These are phyloP conservation scores for Magnaporthiopsis rhizophila DNA, from an alignment of 2,329 filamentous ascomycete species.

Conservation along the genomic window DNA sequence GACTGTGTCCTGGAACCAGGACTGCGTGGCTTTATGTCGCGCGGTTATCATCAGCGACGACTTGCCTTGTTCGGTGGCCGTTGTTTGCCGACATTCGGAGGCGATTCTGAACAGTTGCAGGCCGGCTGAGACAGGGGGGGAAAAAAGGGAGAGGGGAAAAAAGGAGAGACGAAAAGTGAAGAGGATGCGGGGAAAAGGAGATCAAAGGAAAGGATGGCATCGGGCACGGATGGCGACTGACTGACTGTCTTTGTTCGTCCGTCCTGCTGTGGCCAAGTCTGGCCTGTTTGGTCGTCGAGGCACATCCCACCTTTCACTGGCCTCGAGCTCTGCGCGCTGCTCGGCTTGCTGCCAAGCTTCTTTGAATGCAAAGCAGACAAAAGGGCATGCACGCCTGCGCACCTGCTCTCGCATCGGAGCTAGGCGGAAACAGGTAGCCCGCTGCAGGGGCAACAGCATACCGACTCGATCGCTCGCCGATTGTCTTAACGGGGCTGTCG, in stretches of 20 bases:
- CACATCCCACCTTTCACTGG: neutral
- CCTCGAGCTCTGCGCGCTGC: neutral
- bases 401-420: neutral
- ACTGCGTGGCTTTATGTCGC: neutral
- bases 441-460: neutral
- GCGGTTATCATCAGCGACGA: neutral
- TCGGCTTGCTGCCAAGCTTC: neutral
- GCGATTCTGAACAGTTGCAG: too few relatives aligned
- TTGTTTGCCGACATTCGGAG: too few relatives aligned
- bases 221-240: too few relatives aligned
- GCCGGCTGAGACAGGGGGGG: too few relatives aligned
- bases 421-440: neutral
- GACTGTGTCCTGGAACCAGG: neutral
- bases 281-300: too few relatives aligned
- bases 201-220: neutral
- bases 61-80: neutral
- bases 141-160: too few relatives aligned
- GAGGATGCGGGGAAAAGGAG: neutral
- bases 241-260: neutral
- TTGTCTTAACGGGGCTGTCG: neutral
- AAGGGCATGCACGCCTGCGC: too few relatives aligned
- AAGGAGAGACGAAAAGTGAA: neutral
- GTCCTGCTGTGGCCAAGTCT: neutral
- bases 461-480: neutral
- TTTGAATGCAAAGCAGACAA: neutral